These are phyloP conservation scores for Clathrus columnatus DNA, from an alignment of 768 basidiomycete species.

Conservation along the genomic window DNA sequence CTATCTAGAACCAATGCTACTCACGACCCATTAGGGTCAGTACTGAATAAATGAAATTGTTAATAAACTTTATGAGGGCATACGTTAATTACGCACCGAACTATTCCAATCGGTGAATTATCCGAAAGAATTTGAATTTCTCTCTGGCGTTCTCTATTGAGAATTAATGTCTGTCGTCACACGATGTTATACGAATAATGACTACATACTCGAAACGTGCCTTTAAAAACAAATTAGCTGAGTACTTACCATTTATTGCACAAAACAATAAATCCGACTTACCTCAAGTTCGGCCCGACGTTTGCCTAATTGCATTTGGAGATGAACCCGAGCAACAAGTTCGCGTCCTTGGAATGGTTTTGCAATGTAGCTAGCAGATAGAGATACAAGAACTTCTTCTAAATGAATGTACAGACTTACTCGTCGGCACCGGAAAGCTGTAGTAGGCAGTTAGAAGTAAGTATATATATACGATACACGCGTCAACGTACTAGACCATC, in stretches of 20 bases:
- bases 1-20: neutral
- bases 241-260: neutral
- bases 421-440: slow-evolving; percentile 29
- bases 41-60: neutral
- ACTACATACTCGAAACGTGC: slow-evolving; percentile 7
- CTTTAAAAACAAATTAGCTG: neutral
- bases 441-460: neutral
- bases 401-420: slow-evolving; percentile 12
- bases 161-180: neutral
- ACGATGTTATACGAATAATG: too few relatives aligned
- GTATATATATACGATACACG: too few relatives aligned
- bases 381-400: neutral
- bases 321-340: slow-evolving; percentile 28
- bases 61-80: neutral
- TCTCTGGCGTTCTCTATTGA: slow-evolving; percentile 7
- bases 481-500: slow-evolving; percentile 22
- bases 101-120: slow-evolving; percentile 9
- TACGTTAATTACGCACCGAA: neutral
- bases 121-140: slow-evolving; percentile 9
- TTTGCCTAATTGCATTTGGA: slow-evolving; percentile 33
- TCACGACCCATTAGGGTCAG: slow-evolving; percentile 1
- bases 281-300: slow-evolving; percentile 17
- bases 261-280: neutral
- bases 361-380: slow-evolving; percentile 22
- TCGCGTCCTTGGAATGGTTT: slow-evolving; percentile 33